Evolutionary conservation across 2,329 filamentous ascomycete species (phyloP), one percentile per base, ranked within the genome.

Genomic region (Fusarium newnesense): DNA sequence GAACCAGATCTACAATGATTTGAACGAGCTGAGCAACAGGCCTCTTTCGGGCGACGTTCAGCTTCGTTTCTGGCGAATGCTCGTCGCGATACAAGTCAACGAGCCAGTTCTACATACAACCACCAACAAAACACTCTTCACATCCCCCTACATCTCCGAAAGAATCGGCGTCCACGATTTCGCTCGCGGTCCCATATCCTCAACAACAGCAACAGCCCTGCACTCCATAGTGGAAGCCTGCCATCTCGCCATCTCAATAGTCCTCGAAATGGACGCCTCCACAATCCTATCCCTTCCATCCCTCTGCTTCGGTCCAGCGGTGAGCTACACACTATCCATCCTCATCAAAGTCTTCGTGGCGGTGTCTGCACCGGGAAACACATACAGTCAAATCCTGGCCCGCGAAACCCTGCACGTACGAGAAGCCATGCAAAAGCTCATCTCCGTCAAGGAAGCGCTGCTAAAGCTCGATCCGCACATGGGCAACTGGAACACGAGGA

Each of bases 401-500:
- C 57, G 53, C 6, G 13, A 62, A 18, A 11, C 30, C 32, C 43
- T 73, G 28, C 60, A 44, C 37, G 52, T 73, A 15, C 62, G 66
- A 32, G 44, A 60, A 26, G 70, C 70, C 19, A 70, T 73, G 53
- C 32, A 21, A 16, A 67, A 67, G 4, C 70, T 73, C 47, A 52
- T 73, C 3, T 21, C 43, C 3, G 57, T 73, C 1, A 70, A 73
- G 16, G 61, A 50, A 18, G 54, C 34, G 7, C 60, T 73, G 24
- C 43, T 73, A 5, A 60, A 60, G 26, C 57, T 73, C 21, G 70
- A 73, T 58, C 66, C 70, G 13, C 59, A 73, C 21, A 62, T 73
- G 70, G 47, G 57, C 2, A 73, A 70, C 40, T 73, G 70, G 70
- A 73, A 73, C 37, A 73, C 70, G 12, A 59, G 65, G 57, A 70